Evolutionary conservation across 371 early-diverging fungal species (phyloP), one percentile per base, ranked within the genome.

Genomic region (Apophysomyces variabilis): DNA sequence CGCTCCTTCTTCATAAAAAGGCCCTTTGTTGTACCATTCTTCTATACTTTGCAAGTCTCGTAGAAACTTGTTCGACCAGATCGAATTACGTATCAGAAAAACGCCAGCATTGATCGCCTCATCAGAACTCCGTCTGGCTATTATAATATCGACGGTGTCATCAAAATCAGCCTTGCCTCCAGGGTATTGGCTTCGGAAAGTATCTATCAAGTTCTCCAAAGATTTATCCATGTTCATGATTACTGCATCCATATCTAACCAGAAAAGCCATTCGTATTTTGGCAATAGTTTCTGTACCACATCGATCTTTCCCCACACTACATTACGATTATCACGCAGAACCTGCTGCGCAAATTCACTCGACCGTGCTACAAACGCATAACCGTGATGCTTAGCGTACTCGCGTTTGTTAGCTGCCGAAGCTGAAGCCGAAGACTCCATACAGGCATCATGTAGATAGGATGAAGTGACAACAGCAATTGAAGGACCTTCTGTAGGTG

Each of bases 211-310:
- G 13, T 71, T 66, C 58, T 84, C 75, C 0, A 85, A 65, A 5
- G 84, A 77, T 35, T 66, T 66, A 32, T 78, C 69, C 16, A 74
- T 63, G 70, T 89, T 76, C 65, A 83, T 78, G 18, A 89, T 77
- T 13, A 89, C 82, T 5, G 88, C 86, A 65, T 89, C 88, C 87
- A 87, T 87, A 67, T 89, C 89, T 72, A 86, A 70, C 89, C 89
- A 89, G 37, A 89, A 80, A 8, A 89, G 54, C 89, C 89, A 89
- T 36, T 89, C 85, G 62, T 89, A 89, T 43, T 85, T 80, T 4
- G 88, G 89, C 13, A 89, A 59, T 8, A 78, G 72, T 62, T 87
- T 89, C 70, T 89, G 85, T 11, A 89, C 75, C 9, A 75, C 84
- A 60, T 86, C 86, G 59, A 89, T 75, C 66, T 87, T 87, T 50